Conservation (phyloP, 768 basidiomycete species). For the Podaxis sp. region DNA sequence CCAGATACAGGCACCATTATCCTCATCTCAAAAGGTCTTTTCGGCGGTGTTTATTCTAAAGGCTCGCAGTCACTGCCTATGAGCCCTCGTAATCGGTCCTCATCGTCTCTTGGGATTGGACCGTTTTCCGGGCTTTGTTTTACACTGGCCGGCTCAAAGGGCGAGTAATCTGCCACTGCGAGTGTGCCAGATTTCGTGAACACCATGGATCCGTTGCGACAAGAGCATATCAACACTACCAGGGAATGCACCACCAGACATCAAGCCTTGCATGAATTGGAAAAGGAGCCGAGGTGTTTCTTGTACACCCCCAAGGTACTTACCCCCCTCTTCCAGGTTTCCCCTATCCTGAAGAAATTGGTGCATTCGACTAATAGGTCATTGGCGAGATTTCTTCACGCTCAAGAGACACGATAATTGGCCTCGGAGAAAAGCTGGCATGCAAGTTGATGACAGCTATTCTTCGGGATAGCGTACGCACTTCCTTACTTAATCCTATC, state of each 20-base stretch:
- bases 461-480: constrained; percentile 77
- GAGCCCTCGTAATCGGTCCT: constrained; percentile 32
- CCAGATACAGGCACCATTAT: constrained; percentile 53
- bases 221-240: constrained; percentile 87
- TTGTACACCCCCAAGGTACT: constrained; percentile 86
- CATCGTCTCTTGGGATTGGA: constrained; percentile 23
- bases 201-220: constrained; percentile 83
- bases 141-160: constrained; percentile 22
- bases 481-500: neutral
- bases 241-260: constrained; percentile 48
- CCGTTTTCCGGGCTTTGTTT: constrained; percentile 24
- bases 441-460: constrained; percentile 93
- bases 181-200: constrained; percentile 53
- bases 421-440: constrained; percentile 85
- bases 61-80: constrained; percentile 39
- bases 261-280: constrained; percentile 67
- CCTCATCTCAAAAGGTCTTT: constrained; percentile 45
- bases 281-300: constrained; percentile 81
- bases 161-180: constrained; percentile 17
- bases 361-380: constrained; percentile 51
- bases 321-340: constrained; percentile 1
- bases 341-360: neutral
- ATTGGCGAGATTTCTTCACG: constrained; percentile 96
- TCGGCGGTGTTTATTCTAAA: constrained; percentile 33
- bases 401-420: constrained; percentile 91